A percentile compares a stretch with the other conserved stretches of the same genome.
Evolutionary conservation across 768 basidiomycete genomes (phyloP).

Genomic region (Coprinellus micaceus): DNA sequence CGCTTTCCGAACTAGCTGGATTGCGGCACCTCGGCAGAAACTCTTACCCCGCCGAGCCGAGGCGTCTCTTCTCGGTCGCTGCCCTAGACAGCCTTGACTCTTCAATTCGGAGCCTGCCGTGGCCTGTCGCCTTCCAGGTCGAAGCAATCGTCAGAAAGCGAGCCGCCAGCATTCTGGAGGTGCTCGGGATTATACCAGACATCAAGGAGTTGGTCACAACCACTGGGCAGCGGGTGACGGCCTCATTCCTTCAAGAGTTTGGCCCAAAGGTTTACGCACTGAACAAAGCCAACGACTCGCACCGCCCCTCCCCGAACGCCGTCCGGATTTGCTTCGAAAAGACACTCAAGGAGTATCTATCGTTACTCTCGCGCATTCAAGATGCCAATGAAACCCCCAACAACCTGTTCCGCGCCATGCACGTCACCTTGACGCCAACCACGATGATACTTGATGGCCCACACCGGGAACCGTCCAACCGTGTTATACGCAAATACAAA

Average conservation of each 20-base stretch:
- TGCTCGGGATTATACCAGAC: slow-evolving; percentile 37
- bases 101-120: slow-evolving; percentile 36
- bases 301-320: slow-evolving; percentile 15
- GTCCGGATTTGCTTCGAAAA: slow-evolving; percentile 31
- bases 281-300: slow-evolving; percentile 22
- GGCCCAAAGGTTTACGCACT: slow-evolving; percentile 20
- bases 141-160: slow-evolving; percentile 39
- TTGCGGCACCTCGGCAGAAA: slow-evolving; percentile 34
- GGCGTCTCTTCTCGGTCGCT: slow-evolving; percentile 17
- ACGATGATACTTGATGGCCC: slow-evolving; percentile 10
- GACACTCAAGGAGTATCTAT: slow-evolving; percentile 23
- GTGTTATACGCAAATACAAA: slow-evolving; percentile 13
- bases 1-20: slow-evolving; percentile 35
- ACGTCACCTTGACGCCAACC: slow-evolving; percentile 20
- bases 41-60: slow-evolving; percentile 35
- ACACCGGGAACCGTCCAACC: slow-evolving; percentile 14
- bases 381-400: slow-evolving; percentile 24
- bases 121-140: slow-evolving; percentile 59
- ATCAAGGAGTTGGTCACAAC: slow-evolving; percentile 27
- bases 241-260: slow-evolving; percentile 41
- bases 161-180: slow-evolving; percentile 47
- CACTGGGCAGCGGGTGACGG: slow-evolving; percentile 33
- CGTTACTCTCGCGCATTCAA: slow-evolving; percentile 15
- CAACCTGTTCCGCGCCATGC: slow-evolving; percentile 29
- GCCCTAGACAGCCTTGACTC: slow-evolving; percentile 18